These are phyloP conservation scores for Lachnellula subtilissima DNA, from an alignment of 2,329 filamentous ascomycete genomes.

Conservation along the genomic window DNA sequence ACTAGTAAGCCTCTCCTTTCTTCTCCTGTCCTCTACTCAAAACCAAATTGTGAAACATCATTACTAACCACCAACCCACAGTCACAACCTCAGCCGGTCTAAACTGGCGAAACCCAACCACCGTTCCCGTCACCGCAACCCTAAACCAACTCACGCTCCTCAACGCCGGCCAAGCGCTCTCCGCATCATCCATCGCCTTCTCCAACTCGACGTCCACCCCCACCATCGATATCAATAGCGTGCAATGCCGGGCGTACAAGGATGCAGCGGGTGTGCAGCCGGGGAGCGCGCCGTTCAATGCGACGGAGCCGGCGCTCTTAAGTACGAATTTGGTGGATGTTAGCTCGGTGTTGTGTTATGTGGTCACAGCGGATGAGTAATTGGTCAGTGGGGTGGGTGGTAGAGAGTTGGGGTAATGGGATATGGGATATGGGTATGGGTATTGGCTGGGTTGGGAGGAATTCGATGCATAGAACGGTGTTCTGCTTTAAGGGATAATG, in stretches of 20 bases:
- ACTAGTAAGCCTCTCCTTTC: no score
- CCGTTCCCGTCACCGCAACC: not conserved
- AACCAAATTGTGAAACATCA: not conserved
- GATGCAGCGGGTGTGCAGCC: not conserved
- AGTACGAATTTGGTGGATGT: conserved; percentile 5
- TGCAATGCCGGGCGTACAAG: conserved; percentile 6
- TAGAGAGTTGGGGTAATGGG: not conserved
- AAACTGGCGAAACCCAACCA: not conserved
- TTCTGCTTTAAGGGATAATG: no score
- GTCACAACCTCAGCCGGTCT: not conserved
- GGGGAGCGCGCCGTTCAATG: conserved; percentile 4
- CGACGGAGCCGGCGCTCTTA: not conserved
- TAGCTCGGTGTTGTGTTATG: conserved; percentile 5
- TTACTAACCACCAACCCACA: not conserved
- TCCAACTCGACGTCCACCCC: not conserved
- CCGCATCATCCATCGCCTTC: not conserved
- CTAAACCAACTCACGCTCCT: not conserved
- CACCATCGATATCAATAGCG: not conserved
- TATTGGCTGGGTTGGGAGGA: no score
- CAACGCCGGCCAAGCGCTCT: not conserved
- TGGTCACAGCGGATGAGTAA: not conserved
- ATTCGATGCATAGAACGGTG: no score
- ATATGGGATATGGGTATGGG: no score
- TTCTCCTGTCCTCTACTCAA: no score
- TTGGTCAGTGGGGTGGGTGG: not conserved